phyloP scores from a whole-genome alignment of 2,329 filamentous ascomycete species.

The Colletotrichum paranaense region DNA sequence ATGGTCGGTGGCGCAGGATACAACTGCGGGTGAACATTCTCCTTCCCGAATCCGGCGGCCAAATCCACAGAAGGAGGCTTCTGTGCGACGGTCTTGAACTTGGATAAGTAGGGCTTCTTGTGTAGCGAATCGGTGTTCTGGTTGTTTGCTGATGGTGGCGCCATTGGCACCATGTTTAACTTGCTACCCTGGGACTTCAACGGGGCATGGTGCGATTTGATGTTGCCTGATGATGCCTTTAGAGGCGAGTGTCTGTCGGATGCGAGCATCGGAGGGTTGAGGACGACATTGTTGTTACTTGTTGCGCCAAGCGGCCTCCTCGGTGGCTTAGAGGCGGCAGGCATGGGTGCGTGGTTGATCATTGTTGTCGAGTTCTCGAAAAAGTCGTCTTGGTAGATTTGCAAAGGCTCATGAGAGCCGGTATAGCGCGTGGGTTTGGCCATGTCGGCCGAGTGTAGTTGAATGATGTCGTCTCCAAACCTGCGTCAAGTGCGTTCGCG shows the following conservation, averaged over 20 bases:
- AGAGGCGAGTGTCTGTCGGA: constrained; percentile 73
- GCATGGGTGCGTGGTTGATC: constrained; percentile 69
- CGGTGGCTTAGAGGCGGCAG: constrained; percentile 58
- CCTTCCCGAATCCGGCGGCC: constrained; percentile 59
- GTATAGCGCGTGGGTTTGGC: constrained; percentile 62
- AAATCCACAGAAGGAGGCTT: constrained; percentile 59
- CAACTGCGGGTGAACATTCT: constrained; percentile 64
- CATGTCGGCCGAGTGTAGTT: constrained; percentile 56
- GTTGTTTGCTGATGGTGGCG: constrained; percentile 67
- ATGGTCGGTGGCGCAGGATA: constrained; percentile 60
- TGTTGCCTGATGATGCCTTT: constrained; percentile 68
- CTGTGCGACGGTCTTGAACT: constrained; percentile 67
- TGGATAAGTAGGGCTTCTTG: constrained; percentile 73
- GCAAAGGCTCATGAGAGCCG: constrained; percentile 58
- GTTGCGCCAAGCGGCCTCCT: constrained; percentile 61
- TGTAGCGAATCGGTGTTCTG: constrained; percentile 74
- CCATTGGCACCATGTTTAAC: constrained; percentile 75
- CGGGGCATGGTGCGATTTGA: constrained; percentile 69
- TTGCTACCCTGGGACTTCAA: constrained; percentile 67
- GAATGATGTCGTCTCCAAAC: constrained; percentile 20
- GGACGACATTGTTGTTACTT: constrained; percentile 74
- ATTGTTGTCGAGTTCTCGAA: constrained; percentile 58
- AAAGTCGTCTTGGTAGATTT: constrained; percentile 65
- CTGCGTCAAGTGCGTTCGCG: constrained; percentile 8
- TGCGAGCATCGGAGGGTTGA: constrained; percentile 70